A percentile compares a stretch with the other conserved stretches of the same genome.
These are phyloP conservation scores for Agastache rugosa DNA, from an alignment of 257 asterid genomes.

Conservation along the genomic window DNA sequence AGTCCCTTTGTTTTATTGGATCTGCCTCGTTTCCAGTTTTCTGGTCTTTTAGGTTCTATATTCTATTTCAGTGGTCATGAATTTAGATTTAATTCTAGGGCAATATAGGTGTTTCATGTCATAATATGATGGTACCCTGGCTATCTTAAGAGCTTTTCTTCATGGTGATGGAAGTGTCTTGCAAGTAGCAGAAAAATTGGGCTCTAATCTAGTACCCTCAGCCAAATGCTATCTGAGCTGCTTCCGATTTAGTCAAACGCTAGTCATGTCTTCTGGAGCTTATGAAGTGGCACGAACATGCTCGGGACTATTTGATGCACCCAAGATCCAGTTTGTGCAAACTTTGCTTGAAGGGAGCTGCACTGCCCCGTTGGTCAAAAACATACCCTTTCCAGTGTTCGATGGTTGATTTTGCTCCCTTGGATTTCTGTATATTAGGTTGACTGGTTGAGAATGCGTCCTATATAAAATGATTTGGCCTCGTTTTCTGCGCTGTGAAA, in stretches of 20 bases:
- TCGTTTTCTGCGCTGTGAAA: neutral
- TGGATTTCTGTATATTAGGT: neutral
- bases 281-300: neutral
- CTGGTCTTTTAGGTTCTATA: neutral
- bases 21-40: neutral
- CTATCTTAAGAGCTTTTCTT: neutral
- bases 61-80: neutral
- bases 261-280: conserved; percentile 4
- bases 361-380: neutral
- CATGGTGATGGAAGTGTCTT: neutral
- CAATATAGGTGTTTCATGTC: neutral
- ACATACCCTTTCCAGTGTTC: neutral
- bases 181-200: conserved; percentile 7
- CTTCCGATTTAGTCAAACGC: neutral
- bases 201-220: neutral
- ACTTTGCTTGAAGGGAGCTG: neutral
- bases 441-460: neutral
- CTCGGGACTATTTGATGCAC: neutral
- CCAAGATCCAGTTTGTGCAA: neutral
- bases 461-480: neutral
- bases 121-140: neutral
- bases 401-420: neutral
- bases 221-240: neutral
- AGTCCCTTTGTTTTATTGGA: neutral
- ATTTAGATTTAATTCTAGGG: neutral